Percentiles rank a stretch among this genome's conserved stretches.
phyloP scores from a whole-genome alignment of 169 alveolate species.

The Cryptosporidium sp. region DNA sequence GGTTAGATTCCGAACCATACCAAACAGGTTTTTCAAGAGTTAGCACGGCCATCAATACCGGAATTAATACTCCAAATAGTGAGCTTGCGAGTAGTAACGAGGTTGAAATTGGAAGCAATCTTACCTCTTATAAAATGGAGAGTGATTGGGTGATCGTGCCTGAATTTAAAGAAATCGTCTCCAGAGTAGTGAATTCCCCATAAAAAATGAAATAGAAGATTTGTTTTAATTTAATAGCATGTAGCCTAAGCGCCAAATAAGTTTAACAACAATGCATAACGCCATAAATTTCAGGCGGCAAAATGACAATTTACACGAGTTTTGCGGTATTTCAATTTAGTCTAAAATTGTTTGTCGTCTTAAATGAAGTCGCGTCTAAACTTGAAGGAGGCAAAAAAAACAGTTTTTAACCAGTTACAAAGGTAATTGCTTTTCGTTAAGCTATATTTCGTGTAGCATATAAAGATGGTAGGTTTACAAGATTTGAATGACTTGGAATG shows the following conservation, averaged over 20 bases:
- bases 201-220: not conserved
- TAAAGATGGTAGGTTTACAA: conserved; percentile 36
- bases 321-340: conserved; percentile 6
- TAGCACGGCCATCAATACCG: conserved; percentile 25
- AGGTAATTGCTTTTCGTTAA: not conserved
- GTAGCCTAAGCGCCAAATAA: not conserved
- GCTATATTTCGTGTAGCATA: not conserved
- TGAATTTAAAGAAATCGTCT: conserved; percentile 16
- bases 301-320: not conserved
- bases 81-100: conserved; percentile 46
- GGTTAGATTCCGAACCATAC: not conserved
- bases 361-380: conserved; percentile 55
- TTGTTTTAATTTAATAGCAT: not conserved
- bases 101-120: not conserved
- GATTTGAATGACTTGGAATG: not conserved
- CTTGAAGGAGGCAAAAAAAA: not conserved
- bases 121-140: not conserved
- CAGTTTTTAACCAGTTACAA: not conserved
- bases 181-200: not conserved
- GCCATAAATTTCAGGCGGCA: not conserved
- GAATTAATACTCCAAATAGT: conserved; percentile 40
- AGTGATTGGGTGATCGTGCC: conserved; percentile 36
- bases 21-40: conserved; percentile 3
- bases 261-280: not conserved
- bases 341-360: conserved; percentile 34